Evolutionary conservation across 2,329 filamentous ascomycete genomes (phyloP), one percentile per base, ranked within the genome.

Genomic region (Pyrenophora graminea): DNA sequence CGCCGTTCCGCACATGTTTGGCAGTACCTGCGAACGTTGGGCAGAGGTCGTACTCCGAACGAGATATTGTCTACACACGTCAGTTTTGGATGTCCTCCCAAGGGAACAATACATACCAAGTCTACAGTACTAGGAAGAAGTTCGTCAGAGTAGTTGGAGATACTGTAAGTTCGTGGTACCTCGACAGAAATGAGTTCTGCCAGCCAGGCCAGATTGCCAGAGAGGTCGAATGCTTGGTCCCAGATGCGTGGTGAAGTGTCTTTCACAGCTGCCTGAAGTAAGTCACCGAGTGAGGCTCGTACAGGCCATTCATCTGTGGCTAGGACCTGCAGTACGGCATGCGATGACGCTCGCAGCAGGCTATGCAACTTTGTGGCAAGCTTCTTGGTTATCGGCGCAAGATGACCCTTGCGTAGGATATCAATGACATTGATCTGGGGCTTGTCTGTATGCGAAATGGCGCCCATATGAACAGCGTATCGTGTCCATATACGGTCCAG

Each of bases 121-220:
- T 82, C 80, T 4, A 83, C 74, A 0, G 77, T 80, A 48, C 70
- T 77, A 0, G 80, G 80, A 0, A 83, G 74, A 4, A 83, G 66
- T 40, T 81, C 80, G 3, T 80, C 74, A 0, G 77, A 75, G 55
- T 75, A 76, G 60, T 74, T 81, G 0, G 80, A 82, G 31, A 66
- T 66, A 27, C 59, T 63, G 43, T 66, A 66, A 2, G 63, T 66
- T 19, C 63, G 50, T 10, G 61, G 61, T 15, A 66, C 59, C 39
- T 66, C 63, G 4, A 66, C 48, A 13, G 58, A 51, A 2, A 66
- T 53, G 4, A 66, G 49, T 25, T 61, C 58, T 17, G 57, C 27
- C 6, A 64, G 51, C 63, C 63, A 66, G 3, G 55, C 53, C 1
- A 66, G 45, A 39, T 56, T 55, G 4, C 56, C 56, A 15, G 53